Evolutionary conservation across 148 eudicot genomes (phyloP), one percentile per base, ranked within the genome.

Genomic region (Vaccinium corymbosum): DNA sequence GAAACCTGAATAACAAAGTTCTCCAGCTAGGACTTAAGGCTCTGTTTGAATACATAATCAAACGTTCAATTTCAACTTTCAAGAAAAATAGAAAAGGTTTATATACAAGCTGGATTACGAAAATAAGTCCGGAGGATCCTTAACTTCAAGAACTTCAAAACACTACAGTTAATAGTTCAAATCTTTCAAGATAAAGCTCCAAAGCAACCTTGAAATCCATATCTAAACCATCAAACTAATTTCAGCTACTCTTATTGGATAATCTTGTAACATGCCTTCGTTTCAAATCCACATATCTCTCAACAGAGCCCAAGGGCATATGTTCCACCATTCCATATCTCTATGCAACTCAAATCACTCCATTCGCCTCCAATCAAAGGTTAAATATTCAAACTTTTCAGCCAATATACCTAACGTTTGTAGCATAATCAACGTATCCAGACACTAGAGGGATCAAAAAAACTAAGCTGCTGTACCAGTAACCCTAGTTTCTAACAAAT

Each of bases 171-270:
- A 29, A 68, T 27, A 68, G 17, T 27, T 68, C 17, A 27, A 29
- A 68, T 68, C 73, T 38, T 27, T 68, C 25, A n/a, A 62, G 27
- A 62, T 62, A n/a, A 8, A 61, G 53, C 66, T 62, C 68, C 68
- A n/a, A n/a, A 62, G 19, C 73, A 68, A 68, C 73, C 32, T 66
- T 27, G 16, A 66, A 66, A 66, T 66, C 72, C 72, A 27, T 68
- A 27, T 27, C 16, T 27, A 29, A 68, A 68, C 29, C 38, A 68
- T 4, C 17, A 29, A 29, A 29, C 17, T 12, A 29, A 68, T 29
- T 68, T 68, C 38, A 27, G 73, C 73, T 68, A 29, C 19, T 68
- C 35, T 25, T 27, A 68, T 66, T 25, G 35, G 2, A 25, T 66
- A 68, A 68, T 62, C 8, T n/a, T 7, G 68, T n/a, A 11, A 62